Percentiles rank a stretch among this genome's conserved stretches.
These are phyloP conservation scores for Solanum megistacrolobum DNA, from an alignment of 257 asterid genomes.

Conservation along the genomic window DNA sequence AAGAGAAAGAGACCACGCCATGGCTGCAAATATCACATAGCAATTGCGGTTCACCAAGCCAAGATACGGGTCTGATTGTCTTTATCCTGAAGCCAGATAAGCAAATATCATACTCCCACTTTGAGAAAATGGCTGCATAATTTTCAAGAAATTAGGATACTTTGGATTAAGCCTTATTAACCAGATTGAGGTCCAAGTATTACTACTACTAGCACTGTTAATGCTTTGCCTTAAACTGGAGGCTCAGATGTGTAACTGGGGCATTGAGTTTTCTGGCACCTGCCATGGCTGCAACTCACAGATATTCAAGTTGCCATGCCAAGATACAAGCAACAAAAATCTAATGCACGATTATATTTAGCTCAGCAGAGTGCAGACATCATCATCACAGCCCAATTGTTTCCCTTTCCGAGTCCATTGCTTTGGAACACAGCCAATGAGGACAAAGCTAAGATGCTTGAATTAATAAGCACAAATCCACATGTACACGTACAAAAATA, in stretches of 20 bases:
- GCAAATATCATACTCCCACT: background rate
- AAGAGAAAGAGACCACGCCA: conserved; percentile 7
- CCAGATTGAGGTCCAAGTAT: background rate
- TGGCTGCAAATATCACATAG: conserved; percentile 16
- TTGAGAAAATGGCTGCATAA: background rate
- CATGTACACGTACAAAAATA: background rate
- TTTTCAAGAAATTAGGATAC: background rate
- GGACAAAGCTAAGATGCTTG: background rate
- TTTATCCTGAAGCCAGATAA: background rate
- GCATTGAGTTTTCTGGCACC: background rate
- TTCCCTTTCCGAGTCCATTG: background rate
- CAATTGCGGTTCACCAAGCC: conserved; percentile 7
- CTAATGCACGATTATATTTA: background rate
- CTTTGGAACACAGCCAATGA: background rate
- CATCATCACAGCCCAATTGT: background rate
- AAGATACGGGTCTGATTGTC: conserved; percentile 9
- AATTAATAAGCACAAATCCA: background rate
- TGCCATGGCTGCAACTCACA: background rate
- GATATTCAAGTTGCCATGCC: background rate
- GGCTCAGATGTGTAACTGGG: conserved; percentile 1
- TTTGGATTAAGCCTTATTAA: background rate
- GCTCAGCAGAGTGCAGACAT: background rate
- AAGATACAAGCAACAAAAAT: background rate
- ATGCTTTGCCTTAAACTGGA: background rate
- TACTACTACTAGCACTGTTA: background rate